Evolutionary conservation across 75 land plant species (phyloP).

Genomic region (Cunninghamia lanceolata): DNA sequence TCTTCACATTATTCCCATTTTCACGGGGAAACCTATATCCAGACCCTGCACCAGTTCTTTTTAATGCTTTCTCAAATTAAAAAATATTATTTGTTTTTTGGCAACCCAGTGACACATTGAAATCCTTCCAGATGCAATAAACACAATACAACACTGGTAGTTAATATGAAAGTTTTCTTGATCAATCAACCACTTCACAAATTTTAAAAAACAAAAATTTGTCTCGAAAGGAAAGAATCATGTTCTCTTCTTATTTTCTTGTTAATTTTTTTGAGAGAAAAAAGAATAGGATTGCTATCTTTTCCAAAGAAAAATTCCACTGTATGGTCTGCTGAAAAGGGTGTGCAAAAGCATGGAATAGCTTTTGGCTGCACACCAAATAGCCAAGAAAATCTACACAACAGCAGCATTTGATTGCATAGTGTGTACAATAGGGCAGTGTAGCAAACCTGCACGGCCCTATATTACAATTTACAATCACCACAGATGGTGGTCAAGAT

Average conservation of each 20-base stretch:
- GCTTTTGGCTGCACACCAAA: slow-evolving; percentile 4
- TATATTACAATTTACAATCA: slow-evolving; percentile 17
- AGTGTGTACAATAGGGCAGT: slow-evolving; percentile 5
- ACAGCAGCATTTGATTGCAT: slow-evolving; percentile 9
- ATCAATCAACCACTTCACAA: slow-evolving; percentile 2
- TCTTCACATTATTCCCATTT: too few species aligned
- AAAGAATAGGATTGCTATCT: neutral
- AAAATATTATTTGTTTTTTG: neutral
- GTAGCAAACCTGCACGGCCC: slow-evolving; percentile 5
- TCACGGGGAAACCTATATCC: neutral
- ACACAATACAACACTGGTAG: neutral
- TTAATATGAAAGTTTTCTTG: neutral
- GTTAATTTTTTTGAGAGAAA: neutral
- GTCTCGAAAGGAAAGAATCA: neutral
- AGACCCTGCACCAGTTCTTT: neutral
- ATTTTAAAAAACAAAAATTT: neutral
- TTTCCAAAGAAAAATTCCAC: neutral
- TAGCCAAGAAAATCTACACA: neutral
- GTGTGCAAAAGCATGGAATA: slow-evolving; percentile 3
- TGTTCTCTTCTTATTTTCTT: neutral
- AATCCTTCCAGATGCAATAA: slow-evolving; percentile 2
- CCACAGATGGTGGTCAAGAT: slow-evolving; percentile 12
- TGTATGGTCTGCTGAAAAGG: neutral
- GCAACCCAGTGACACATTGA: neutral
- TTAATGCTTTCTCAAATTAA: neutral